These are phyloP conservation scores for Chamaecrista fasciculata DNA, from an alignment of 306 rosid genomes.

Conservation along the genomic window DNA sequence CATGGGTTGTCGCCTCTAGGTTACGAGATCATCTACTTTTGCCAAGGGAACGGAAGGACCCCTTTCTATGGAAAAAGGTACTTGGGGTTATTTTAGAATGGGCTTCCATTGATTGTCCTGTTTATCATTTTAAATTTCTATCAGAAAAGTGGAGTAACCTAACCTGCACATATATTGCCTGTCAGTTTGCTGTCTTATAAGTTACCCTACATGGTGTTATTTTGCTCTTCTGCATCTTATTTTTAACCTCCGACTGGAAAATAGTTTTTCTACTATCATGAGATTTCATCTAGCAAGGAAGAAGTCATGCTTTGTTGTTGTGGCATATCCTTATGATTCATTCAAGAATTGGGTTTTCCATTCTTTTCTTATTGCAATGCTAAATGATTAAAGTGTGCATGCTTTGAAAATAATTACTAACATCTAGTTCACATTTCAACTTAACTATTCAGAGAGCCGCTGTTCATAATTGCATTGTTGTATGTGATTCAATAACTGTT, in stretches of 20 bases:
- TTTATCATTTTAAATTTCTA: slow-evolving; percentile 3
- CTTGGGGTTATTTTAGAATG: background rate
- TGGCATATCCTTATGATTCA: slow-evolving; percentile 17
- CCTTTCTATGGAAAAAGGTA: slow-evolving; percentile 82
- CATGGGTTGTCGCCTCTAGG: slow-evolving; percentile 87
- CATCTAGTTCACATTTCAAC: background rate
- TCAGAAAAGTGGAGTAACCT: slow-evolving; percentile 14
- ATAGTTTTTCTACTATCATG: background rate
- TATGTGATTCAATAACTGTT: background rate
- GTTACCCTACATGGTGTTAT: slow-evolving; percentile 16
- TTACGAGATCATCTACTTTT: slow-evolving; percentile 89
- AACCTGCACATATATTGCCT: slow-evolving; percentile 18
- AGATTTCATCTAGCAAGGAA: slow-evolving; percentile 7
- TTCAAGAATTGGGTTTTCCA: background rate
- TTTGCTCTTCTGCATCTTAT: slow-evolving; percentile 16
- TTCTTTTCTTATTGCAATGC: slow-evolving; percentile 15
- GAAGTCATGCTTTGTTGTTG: background rate
- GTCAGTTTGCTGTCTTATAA: slow-evolving; percentile 11
- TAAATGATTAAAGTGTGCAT: slow-evolving; percentile 20
- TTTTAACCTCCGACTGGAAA: slow-evolving; percentile 7
- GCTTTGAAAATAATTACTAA: background rate
- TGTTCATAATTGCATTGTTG: background rate
- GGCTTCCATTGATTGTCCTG: slow-evolving; percentile 16
- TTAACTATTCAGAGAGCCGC: slow-evolving; percentile 3
- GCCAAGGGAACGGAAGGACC: slow-evolving; percentile 82